A percentile compares a stretch with the other conserved stretches of the same genome.
These are phyloP conservation scores for Aureobasidium sp. DNA, from an alignment of 2,329 filamentous ascomycete genomes.

Conservation along the genomic window DNA sequence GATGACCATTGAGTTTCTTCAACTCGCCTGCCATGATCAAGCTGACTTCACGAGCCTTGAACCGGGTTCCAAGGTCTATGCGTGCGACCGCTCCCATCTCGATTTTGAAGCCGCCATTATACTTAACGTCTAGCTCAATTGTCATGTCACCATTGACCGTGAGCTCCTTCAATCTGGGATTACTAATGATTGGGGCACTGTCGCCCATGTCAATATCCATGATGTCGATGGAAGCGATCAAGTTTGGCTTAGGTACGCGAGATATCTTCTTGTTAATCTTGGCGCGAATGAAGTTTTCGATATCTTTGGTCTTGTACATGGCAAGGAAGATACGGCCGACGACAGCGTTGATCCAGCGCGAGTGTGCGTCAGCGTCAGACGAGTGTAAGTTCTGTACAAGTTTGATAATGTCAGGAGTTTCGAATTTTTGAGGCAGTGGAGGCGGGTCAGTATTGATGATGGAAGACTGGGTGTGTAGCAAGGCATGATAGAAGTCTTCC, in stretches of 20 bases:
- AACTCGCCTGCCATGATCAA: conserved; percentile 79
- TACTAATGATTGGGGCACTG: conserved; percentile 79
- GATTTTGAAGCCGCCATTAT: conserved; percentile 80
- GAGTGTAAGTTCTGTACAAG: conserved; percentile 87
- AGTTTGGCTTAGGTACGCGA: conserved; percentile 82
- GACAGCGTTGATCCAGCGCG: conserved; percentile 87
- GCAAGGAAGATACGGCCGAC: conserved; percentile 83
- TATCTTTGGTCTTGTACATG: conserved; percentile 73
- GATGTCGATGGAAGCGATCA: conserved; percentile 78
- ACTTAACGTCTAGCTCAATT: conserved; percentile 79
- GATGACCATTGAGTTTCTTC: conserved; percentile 77
- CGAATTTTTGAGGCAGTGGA: conserved; percentile 67
- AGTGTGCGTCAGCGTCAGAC: conserved; percentile 83
- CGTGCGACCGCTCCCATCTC: conserved; percentile 90
- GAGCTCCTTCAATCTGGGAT: conserved; percentile 78
- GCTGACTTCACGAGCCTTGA: conserved; percentile 86
- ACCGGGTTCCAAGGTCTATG: conserved; percentile 79
- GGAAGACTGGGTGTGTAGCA: conserved; percentile 76
- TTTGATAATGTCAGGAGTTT: conserved; percentile 78
- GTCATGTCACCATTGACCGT: conserved; percentile 87
- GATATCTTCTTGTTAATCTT: conserved; percentile 97
- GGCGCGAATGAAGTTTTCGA: conserved; percentile 69
- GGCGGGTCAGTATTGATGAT: conserved; percentile 51
- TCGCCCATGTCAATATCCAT: conserved; percentile 80
- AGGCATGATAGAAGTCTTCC: conserved; percentile 94